Evolutionary conservation across 2,329 filamentous ascomycete species (phyloP).

Genomic region (Fusarium ramigenum): DNA sequence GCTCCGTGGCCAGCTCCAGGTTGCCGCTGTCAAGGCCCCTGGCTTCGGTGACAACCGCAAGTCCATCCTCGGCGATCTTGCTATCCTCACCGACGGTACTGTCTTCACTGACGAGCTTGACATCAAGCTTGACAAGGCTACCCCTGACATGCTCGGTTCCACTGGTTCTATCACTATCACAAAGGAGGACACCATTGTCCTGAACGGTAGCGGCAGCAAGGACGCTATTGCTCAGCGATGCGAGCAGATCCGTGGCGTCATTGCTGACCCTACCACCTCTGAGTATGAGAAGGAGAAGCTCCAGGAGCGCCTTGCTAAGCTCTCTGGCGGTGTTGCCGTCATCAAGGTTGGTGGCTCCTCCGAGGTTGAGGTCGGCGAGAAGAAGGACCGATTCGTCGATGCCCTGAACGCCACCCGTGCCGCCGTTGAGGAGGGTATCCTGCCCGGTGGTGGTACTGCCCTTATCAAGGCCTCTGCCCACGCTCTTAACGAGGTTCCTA

Average conservation of each 20-base stretch:
- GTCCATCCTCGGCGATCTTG: conserved; percentile 97
- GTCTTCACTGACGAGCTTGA: conserved; percentile 99
- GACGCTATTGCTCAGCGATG: conserved; percentile 93
- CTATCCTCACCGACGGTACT: conserved; percentile 93
- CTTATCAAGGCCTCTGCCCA: conserved; percentile 96
- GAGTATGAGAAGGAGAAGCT: conserved; percentile 99
- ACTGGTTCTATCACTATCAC: conserved; percentile 99
- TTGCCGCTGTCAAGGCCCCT: conserved; percentile 97
- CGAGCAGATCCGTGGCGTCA: conserved; percentile 98
- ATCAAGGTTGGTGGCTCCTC: conserved; percentile 99
- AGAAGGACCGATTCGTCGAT: conserved; percentile 99
- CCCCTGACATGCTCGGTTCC: conserved; percentile 92
- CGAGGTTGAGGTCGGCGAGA: conserved; percentile 98
- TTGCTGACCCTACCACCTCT: conserved; percentile 90
- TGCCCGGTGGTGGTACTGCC: conserved; percentile 97
- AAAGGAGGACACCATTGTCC: conserved; percentile 99
- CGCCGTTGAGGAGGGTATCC: conserved; percentile 98
- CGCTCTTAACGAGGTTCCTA: conserved; percentile 83
- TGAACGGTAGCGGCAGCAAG: conserved; percentile 97
- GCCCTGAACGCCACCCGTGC: conserved; percentile 97
- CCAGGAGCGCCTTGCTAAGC: conserved; percentile 98
- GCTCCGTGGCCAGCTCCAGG: conserved; percentile 98
- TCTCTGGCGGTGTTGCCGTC: conserved; percentile 97
- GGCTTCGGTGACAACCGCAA: conserved; percentile 99
- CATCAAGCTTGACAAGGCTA: conserved; percentile 98